These are phyloP conservation scores for Mycena sanguinolenta DNA, from an alignment of 768 basidiomycete species.

Conservation along the genomic window DNA sequence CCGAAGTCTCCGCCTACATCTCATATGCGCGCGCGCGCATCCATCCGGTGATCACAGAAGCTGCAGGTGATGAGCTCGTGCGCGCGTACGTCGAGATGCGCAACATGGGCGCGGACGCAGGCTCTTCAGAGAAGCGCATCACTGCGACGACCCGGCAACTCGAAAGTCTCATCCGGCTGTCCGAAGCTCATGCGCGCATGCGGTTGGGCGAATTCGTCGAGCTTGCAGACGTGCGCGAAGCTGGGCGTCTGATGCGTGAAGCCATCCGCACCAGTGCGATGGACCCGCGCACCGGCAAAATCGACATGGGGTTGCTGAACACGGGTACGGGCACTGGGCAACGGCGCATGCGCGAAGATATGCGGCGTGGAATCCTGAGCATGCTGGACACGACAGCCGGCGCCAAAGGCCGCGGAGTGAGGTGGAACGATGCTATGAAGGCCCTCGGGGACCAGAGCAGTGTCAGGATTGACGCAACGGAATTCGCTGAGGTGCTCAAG, in stretches of 20 bases:
- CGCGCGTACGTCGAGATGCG: conserved; percentile 94
- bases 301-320: conserved; percentile 95
- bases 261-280: conserved; percentile 95
- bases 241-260: conserved; percentile 94
- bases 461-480: conserved; percentile 80
- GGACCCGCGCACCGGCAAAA: conserved; percentile 96
- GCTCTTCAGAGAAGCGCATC: conserved; percentile 91
- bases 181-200: conserved; percentile 98
- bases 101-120: conserved; percentile 90
- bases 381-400: conserved; percentile 69
- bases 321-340: conserved; percentile 93
- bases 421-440: conserved; percentile 88
- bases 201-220: conserved; percentile 91
- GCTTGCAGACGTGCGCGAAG: conserved; percentile 89
- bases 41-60: conserved; percentile 88
- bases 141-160: conserved; percentile 98
- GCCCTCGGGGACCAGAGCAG: conserved; percentile 87
- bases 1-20: conserved; percentile 94
- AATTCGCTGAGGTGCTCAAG: conserved; percentile 86
- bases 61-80: conserved; percentile 88
- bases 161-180: conserved; percentile 96
- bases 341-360: conserved; percentile 88
- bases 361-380: conserved; percentile 83
- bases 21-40: conserved; percentile 91
- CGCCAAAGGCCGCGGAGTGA: conserved; percentile 70